Conservation (phyloP, 495 filamentous ascomycete species). For the Bryoglossum gracile region DNA sequence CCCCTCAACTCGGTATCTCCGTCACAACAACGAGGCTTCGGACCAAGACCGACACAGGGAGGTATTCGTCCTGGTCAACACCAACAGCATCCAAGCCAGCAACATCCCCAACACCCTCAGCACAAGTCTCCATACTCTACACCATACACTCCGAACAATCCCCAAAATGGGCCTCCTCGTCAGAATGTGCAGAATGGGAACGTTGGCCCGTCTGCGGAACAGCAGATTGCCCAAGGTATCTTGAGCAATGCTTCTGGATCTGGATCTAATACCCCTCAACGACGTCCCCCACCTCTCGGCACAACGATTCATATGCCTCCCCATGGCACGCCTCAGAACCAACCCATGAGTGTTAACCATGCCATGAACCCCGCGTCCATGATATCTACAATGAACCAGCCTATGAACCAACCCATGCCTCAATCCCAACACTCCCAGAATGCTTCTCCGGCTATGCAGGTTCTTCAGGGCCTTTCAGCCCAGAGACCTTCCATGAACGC, state of each 20-base stretch:
- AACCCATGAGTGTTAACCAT: conserved; percentile 21
- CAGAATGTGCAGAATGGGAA: conserved; percentile 21
- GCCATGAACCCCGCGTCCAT: conserved; percentile 15
- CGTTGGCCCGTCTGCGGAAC: conserved; percentile 20
- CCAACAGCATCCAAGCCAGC: too few species aligned
- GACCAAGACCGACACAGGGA: conserved; percentile 14
- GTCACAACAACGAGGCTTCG: conserved; percentile 11
- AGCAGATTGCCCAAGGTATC: conserved; percentile 27
- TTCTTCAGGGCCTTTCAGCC: neutral
- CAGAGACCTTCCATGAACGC: conserved; percentile 21
- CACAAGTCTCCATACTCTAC: conserved; percentile 24
- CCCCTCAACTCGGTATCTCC: conserved; percentile 11
- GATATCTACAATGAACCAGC: conserved; percentile 4
- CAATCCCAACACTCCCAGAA: conserved; percentile 22
- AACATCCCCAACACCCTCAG: conserved; percentile 9
- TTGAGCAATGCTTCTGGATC: conserved; percentile 20
- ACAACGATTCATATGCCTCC: conserved; percentile 23
- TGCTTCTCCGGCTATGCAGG: conserved; percentile 21
- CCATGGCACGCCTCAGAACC: conserved; percentile 17
- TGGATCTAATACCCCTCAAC: conserved; percentile 21
- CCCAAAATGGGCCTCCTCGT: conserved; percentile 13
- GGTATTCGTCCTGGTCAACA: conserved; percentile 18
- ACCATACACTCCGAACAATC: conserved; percentile 19
- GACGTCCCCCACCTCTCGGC: conserved; percentile 19
- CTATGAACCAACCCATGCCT: neutral